These are phyloP conservation scores for Peniophora sp. DNA, from an alignment of 1,284 basidiomycete genomes.

Conservation along the genomic window DNA sequence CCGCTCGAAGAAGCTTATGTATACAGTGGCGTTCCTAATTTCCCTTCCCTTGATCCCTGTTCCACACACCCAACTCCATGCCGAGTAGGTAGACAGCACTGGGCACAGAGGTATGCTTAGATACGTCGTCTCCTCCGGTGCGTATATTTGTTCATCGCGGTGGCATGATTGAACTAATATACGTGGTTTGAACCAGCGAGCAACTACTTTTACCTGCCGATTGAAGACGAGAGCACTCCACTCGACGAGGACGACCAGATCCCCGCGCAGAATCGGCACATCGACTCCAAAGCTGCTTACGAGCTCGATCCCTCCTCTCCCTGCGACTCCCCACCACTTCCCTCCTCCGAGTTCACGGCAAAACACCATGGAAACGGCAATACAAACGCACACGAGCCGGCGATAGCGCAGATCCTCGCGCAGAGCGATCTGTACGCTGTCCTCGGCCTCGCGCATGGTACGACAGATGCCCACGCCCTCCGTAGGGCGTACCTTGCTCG, in stretches of 20 bases:
- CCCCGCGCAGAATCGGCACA: slow-evolving; percentile 31
- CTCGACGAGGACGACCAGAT: slow-evolving; percentile 34
- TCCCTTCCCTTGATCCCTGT: neutral
- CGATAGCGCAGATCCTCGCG: slow-evolving; percentile 47
- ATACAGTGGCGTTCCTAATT: too few species aligned
- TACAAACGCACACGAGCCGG: slow-evolving; percentile 15
- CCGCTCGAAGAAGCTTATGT: too few species aligned
- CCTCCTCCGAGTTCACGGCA: slow-evolving; percentile 12
- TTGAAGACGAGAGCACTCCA: slow-evolving; percentile 41
- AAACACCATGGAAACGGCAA: slow-evolving; percentile 17
- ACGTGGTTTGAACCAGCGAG: slow-evolving; percentile 7
- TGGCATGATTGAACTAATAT: neutral
- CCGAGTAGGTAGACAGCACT: neutral
- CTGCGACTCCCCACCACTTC: slow-evolving; percentile 15
- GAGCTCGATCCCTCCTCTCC: slow-evolving; percentile 14
- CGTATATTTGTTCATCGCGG: neutral
- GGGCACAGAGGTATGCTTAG: slow-evolving; percentile 4
- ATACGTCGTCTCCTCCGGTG: slow-evolving; percentile 10
- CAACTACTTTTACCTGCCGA: slow-evolving; percentile 49
- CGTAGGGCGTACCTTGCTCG: slow-evolving; percentile 71
- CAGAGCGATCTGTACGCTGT: slow-evolving; percentile 65
- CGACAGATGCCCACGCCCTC: slow-evolving; percentile 54
- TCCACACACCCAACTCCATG: neutral
- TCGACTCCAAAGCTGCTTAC: slow-evolving; percentile 31
- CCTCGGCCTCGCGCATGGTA: slow-evolving; percentile 49